Evolutionary conservation across 305 asterid species (phyloP), one percentile per base, ranked within the genome.

Genomic region (Striga hermonthica): DNA sequence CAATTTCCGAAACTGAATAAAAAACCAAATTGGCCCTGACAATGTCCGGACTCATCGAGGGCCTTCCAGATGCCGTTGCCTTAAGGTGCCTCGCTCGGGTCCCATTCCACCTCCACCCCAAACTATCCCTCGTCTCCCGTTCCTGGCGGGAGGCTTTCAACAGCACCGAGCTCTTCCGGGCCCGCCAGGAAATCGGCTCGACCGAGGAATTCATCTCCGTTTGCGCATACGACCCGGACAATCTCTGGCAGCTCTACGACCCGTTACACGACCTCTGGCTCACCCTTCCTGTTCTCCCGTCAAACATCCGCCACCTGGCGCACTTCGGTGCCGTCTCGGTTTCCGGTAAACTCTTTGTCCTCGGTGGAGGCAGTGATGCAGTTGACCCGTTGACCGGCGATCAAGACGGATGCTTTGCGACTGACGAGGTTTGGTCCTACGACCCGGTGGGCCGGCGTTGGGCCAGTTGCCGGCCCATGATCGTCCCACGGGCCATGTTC

Each of bases 31-130:
- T 7, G 14, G 40, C 36, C 43, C 35, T 37, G 55, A 45, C 44
- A 65, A 90, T 90, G 97, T 79, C 99, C 70, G 95, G 75, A 76
- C 99, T 94, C 60, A 94, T 94, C 15, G 99, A 94, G 75, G 99
- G 99, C 57, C 97, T 94, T 55, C 99, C 99, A 0, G 98, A 94
- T 70, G 95, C 98, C 56, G 96, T 94, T 55, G 89, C 86, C 52
- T 72, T 94, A 47, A 85, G 97, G 75, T 94, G 99, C 74, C 95
- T 94, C 57, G 95, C 99, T 9, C 83, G 97, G 61, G 95, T 94
- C 39, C 99, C 99, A 3, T 86, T 90, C 57, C 80, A 80, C 74
- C 96, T 88, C 47, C 86, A 90, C 66, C 95, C 98, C 31, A 84
- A 72, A 68, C 64, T 94, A 60, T 86, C 82, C 74, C 90, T 86